A percentile compares a stretch with the other conserved stretches of the same genome.
Conservation (phyloP, 768 basidiomycete species). For the Psilocybe sp. region DNA sequence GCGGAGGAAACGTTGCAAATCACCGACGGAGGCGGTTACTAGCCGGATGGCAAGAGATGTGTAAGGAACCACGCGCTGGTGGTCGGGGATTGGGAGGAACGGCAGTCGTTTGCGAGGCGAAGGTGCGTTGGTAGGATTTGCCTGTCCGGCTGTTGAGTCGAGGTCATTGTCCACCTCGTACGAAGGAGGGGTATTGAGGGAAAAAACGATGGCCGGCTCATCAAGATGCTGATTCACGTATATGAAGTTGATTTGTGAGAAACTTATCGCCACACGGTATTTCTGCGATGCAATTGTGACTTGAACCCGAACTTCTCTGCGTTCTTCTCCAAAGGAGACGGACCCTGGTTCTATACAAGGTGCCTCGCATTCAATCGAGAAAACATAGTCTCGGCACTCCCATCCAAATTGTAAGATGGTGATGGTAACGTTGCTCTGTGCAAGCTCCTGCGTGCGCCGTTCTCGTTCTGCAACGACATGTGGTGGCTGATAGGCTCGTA, state of each 20-base stretch:
- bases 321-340: conserved; percentile 39
- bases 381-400: conserved; percentile 55
- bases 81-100: conserved; percentile 36
- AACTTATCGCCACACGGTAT: conserved; percentile 40
- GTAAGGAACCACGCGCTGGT: conserved; percentile 46
- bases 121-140: conserved; percentile 14
- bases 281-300: conserved; percentile 18
- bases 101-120: conserved; percentile 27
- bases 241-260: conserved; percentile 41
- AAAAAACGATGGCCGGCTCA: conserved; percentile 39
- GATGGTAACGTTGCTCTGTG: conserved; percentile 26
- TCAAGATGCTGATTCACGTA: conserved; percentile 31
- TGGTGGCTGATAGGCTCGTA: conserved; percentile 41
- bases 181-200: conserved; percentile 32
- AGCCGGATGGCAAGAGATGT: conserved; percentile 52
- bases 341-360: conserved; percentile 18
- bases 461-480: conserved; percentile 31
- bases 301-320: conserved; percentile 44
- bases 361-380: conserved; percentile 60
- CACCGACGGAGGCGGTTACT: conserved; percentile 32
- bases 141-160: too few relatives aligned
- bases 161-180: conserved; percentile 9
- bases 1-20: conserved; percentile 34
- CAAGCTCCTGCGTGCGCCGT: conserved; percentile 26
- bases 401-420: conserved; percentile 54